Base-by-base conservation (phyloP, 805 yeast genomes). In the Candida tibetensis region DNA sequence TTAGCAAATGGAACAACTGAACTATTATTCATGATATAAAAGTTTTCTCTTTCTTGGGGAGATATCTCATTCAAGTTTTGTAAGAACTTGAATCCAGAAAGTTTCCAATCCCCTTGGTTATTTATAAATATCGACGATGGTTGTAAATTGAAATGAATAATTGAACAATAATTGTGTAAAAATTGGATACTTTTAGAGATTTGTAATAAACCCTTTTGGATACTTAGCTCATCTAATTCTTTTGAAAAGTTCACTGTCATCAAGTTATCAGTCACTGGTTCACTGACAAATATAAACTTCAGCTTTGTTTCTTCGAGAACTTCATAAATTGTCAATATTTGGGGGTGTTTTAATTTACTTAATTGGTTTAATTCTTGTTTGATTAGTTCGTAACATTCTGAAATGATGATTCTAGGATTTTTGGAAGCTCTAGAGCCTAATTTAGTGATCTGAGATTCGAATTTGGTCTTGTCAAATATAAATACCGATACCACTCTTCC, bases 31-130 rank as follows among this genome's bases (percentile, higher is more conserved):
- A 86, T 85, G 31, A 86, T 65, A 47, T 72, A 80, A 55, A 71
- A 85, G 39, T 81, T 87, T 3, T 71, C 72, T 9, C 77, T 52
- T 12, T 73, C 76, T 28, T 60, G 66, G 2, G 71, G 64, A 4
- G 71, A 60, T 29, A 72, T 45, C 48, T 67, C 85, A 53, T 68
- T 76, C 57, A 64, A 74, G 52, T 64, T 76, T 45, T 66, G 66
- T n/a, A 69, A 39, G 37, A 69, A 69, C 33, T 53, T 55, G 42
- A 93, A 72, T 0, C 97, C 97, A 5, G 85, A 75, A 2, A 93
- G 57, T 58, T 91, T 93, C 98, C 99, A 93, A 62, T 93, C 98
- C 4, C 95, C 90, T 47, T 81, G 84, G 28, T 79, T 83, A 48
- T 85, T 90, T 14, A 91, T 75, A 40, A 84, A 76, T 1, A 93